These are phyloP conservation scores for Tolypocladium inflatum DNA, from an alignment of 2,329 filamentous ascomycete species.

Conservation along the genomic window DNA sequence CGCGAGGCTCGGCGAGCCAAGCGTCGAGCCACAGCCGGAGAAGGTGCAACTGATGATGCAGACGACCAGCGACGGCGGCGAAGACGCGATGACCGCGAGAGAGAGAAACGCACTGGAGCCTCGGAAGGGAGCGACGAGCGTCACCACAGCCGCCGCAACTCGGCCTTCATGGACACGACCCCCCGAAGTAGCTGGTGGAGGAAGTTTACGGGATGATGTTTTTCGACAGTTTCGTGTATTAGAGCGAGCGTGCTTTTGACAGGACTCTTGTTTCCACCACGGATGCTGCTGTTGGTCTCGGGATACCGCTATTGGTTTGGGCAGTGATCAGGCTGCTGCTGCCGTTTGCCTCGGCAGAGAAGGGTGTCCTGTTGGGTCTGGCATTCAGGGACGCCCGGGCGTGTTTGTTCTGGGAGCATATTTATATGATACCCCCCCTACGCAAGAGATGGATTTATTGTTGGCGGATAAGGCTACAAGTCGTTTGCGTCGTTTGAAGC, in stretches of 20 bases:
- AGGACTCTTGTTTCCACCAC: slow-evolving; percentile 2
- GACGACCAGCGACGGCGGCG: slow-evolving; percentile 35
- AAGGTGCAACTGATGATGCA: slow-evolving; percentile 29
- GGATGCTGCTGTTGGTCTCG: neutral
- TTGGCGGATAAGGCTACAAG: neutral
- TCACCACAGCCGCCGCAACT: slow-evolving; percentile 29
- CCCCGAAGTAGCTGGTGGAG: slow-evolving; percentile 52
- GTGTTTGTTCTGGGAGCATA: neutral
- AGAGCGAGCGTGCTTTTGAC: slow-evolving; percentile 7
- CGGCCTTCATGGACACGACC: slow-evolving; percentile 33
- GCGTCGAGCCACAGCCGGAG: slow-evolving; percentile 33
- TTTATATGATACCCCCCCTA: neutral
- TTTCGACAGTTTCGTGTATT: neutral
- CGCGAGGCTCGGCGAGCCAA: slow-evolving; percentile 38
- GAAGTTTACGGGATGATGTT: slow-evolving; percentile 36
- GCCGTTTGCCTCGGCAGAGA: neutral
- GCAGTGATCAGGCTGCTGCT: neutral
- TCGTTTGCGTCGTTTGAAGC: neutral
- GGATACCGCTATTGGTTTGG: neutral
- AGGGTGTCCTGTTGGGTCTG: neutral
- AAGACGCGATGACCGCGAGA: slow-evolving; percentile 33
- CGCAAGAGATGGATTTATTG: neutral
- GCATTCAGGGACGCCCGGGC: neutral
- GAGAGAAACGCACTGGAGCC: slow-evolving; percentile 16
- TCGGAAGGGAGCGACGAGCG: slow-evolving; percentile 37